Evolutionary conservation across 2,329 filamentous ascomycete species (phyloP).

Genomic region (Phyllosticta paracitricarpa): DNA sequence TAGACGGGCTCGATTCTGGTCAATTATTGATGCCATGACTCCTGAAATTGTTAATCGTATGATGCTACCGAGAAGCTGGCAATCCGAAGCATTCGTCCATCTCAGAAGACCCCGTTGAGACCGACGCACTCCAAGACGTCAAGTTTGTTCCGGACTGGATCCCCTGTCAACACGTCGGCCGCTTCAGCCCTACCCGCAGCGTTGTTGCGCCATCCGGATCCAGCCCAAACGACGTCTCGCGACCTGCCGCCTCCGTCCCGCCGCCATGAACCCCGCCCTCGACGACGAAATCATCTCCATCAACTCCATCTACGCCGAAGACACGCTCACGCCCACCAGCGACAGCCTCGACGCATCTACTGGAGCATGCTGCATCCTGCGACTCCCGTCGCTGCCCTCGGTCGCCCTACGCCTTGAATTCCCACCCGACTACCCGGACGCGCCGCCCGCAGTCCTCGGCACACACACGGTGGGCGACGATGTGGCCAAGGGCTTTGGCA

Average conservation of each 20-base stretch:
- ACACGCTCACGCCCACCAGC: constrained; percentile 36
- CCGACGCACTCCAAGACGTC: background rate
- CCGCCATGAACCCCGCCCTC: constrained; percentile 34
- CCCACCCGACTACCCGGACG: constrained; percentile 61
- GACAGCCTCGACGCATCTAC: constrained; percentile 16
- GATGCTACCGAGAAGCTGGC: background rate
- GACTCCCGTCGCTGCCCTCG: constrained; percentile 53
- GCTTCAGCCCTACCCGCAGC: background rate
- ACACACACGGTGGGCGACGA: constrained; percentile 66
- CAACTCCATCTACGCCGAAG: constrained; percentile 71
- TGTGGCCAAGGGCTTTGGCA: constrained; percentile 61
- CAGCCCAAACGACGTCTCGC: background rate
- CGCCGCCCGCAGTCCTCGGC: constrained; percentile 62
- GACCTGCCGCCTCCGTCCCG: background rate
- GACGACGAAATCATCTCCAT: constrained; percentile 69
- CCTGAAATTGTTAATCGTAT: background rate
- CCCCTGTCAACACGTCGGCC: background rate
- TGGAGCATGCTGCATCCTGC: constrained; percentile 50
- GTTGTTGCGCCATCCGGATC: background rate
- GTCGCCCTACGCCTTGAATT: constrained; percentile 54
- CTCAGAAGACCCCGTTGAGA: background rate
- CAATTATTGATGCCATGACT: too few species aligned
- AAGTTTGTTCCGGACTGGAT: background rate
- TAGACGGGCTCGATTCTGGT: too few species aligned
- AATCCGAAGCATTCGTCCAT: background rate